Base-by-base conservation (phyloP, 176 grass and related monocot species). In the Carex cristatella region DNA sequence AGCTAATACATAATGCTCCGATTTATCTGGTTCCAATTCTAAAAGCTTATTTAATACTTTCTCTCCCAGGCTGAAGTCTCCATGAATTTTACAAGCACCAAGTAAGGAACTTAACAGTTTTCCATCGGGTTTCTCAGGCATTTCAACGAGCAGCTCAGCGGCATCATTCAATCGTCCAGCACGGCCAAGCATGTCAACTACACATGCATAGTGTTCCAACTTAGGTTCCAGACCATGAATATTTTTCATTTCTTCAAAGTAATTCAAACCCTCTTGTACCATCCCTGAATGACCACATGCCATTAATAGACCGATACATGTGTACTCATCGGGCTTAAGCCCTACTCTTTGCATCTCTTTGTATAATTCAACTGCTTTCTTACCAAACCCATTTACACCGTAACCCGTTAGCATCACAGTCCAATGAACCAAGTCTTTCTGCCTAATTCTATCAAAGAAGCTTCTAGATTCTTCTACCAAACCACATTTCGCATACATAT, bases 401-500 rank as follows among this genome's bases (percentile, higher is more conserved):
- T 91, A 91, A 14, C 89, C 86, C 0, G 88, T 94, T 85, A 91
- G 66, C 89, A 89, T 89, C 14, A 85, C 85, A 19, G 87, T 94
- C 92, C 92, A 94, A 31, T 87, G 79, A 48, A 91, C 89, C 4
- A 18, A 48, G 18, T 89, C 89, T 87, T 86, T 91, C 8, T 49
- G 44, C 30, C 81, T 63, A 61, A 91, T 68, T 64, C 66, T 74
- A 74, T 87, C 67, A 40, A 94, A 91, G 83, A 94, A 88, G 1
- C 0, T 83, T 83, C 89, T 83, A 19, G 89, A 89, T 18, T 94
- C 84, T 1, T 91, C 92, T 30, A 84, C 0, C 2, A 81, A 91
- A 42, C 92, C 92, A 19, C 89, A 91, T 76, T 94, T 94, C 0
- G 92, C 85, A 70, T 94, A 94, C 92, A 94, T 91, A 59, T 91